These are phyloP conservation scores for Adansonia madagascariensis DNA, from an alignment of 441 rosid genomes.

Conservation along the genomic window DNA sequence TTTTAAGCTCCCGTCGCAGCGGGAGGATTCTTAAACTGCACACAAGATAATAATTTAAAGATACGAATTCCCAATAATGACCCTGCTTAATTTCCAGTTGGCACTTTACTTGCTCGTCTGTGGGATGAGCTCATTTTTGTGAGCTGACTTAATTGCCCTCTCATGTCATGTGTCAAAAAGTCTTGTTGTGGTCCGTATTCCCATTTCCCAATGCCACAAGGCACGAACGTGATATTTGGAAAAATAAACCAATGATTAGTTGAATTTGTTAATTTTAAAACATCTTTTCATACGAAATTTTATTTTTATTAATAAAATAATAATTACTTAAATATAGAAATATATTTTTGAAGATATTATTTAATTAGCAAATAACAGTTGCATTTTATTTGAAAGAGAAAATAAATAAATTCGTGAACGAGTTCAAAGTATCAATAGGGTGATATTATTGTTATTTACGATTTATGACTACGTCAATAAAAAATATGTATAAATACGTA, in stretches of 20 bases:
- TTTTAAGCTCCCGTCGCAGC: background rate
- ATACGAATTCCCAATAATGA: constrained; percentile 18
- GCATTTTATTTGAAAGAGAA: too few species aligned
- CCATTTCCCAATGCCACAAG: background rate
- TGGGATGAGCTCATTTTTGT: background rate
- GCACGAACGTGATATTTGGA: background rate
- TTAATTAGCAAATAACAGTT: too few species aligned
- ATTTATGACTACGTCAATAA: too few species aligned
- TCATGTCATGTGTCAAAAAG: background rate
- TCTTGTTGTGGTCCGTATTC: background rate
- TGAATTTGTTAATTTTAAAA: too few species aligned
- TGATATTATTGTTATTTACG: too few species aligned
- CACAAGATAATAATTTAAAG: constrained; percentile 11
- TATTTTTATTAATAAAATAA: background rate
- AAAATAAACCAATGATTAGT: too few species aligned
- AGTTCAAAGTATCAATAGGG: too few species aligned
- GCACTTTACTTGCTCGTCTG: background rate
- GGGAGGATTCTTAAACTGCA: constrained; percentile 23
- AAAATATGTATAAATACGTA: too few species aligned
- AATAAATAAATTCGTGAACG: too few species aligned
- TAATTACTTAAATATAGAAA: background rate
- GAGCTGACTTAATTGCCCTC: constrained; percentile 31
- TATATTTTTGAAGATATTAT: too few species aligned
- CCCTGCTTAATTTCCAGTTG: background rate
- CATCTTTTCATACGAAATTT: background rate